Percentiles rank a stretch among this genome's conserved stretches.
These are phyloP conservation scores for Metschnikowia dekortorum DNA, from an alignment of 805 yeast genomes.

Conservation along the genomic window DNA sequence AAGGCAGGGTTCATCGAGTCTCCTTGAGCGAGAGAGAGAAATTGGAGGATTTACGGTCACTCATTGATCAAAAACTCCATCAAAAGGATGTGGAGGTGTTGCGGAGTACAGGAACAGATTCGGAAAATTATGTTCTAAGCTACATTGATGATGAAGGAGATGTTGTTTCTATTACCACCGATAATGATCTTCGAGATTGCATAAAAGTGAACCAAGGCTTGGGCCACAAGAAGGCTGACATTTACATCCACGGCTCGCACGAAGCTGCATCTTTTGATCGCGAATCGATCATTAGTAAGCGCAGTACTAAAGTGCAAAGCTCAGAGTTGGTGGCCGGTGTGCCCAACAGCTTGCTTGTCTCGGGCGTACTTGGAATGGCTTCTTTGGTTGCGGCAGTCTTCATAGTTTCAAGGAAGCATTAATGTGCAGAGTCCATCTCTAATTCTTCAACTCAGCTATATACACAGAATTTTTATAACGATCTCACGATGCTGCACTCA, in stretches of 20 bases:
- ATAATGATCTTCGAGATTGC: conserved; percentile 71
- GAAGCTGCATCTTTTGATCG: conserved; percentile 9
- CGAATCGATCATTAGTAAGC: conserved; percentile 13
- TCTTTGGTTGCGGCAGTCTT: conserved; percentile 36
- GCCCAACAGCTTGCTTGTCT: conserved; percentile 57
- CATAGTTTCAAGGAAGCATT: conserved; percentile 28
- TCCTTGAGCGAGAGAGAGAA: conserved; percentile 56
- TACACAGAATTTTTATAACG: not conserved
- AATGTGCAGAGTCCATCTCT: conserved; percentile 2
- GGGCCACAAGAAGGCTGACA: conserved; percentile 59
- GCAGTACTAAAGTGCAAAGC: conserved; percentile 12
- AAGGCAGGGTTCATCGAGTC: conserved; percentile 70
- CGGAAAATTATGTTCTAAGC: conserved; percentile 55
- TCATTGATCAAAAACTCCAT: conserved; percentile 41
- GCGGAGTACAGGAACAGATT: conserved; percentile 14
- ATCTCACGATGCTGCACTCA: conserved; percentile 24
- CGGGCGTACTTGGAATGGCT: conserved; percentile 57
- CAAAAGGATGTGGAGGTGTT: conserved; percentile 34
- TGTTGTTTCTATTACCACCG: conserved; percentile 68
- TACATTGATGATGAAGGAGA: conserved; percentile 85
- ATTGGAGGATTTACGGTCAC: conserved; percentile 41
- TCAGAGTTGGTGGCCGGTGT: conserved; percentile 43
- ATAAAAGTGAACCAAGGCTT: conserved; percentile 49
- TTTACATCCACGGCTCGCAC: conserved; percentile 52
- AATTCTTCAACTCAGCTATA: not conserved